Evolutionary conservation across 2,329 filamentous ascomycete genomes (phyloP).

Genomic region (Cladosporium sp.): DNA sequence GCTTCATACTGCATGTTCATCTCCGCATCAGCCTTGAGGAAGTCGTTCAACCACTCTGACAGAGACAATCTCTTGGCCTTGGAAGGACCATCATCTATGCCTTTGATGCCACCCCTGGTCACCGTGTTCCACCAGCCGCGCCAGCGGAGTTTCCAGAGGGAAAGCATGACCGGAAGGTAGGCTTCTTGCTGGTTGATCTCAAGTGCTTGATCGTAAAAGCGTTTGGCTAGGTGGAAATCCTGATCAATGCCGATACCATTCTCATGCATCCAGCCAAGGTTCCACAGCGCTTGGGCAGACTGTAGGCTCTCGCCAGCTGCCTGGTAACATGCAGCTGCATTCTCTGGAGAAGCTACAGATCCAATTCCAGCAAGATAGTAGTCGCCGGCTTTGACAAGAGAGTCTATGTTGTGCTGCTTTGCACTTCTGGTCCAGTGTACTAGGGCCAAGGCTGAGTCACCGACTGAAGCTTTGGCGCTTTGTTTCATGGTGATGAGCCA

Average conservation of each 20-base stretch:
- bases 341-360: conserved; percentile 63
- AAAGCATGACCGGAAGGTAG: conserved; percentile 87
- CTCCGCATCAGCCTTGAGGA: conserved; percentile 62
- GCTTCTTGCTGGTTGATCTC: conserved; percentile 84
- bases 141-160: conserved; percentile 77
- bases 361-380: conserved; percentile 89
- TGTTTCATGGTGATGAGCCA: conserved; percentile 57
- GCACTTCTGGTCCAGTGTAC: conserved; percentile 96
- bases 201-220: conserved; percentile 90
- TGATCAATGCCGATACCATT: conserved; percentile 90
- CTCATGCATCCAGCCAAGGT: conserved; percentile 99
- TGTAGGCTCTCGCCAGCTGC: conserved; percentile 88
- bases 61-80: conserved; percentile 52
- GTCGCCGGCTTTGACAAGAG: conserved; percentile 96
- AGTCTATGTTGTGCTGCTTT: conserved; percentile 88
- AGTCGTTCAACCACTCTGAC: conserved; percentile 82
- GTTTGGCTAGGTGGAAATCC: conserved; percentile 94
- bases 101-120: conserved; percentile 86
- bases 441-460: conserved; percentile 67
- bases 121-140: conserved; percentile 94
- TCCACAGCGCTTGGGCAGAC: conserved; percentile 94
- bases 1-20: conserved; percentile 49
- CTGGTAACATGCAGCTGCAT: conserved; percentile 90
- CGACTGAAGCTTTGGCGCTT: conserved; percentile 25
- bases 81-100: conserved; percentile 73